phyloP scores from a whole-genome alignment of 345 rosid genomes.

The Acer saccharum region DNA sequence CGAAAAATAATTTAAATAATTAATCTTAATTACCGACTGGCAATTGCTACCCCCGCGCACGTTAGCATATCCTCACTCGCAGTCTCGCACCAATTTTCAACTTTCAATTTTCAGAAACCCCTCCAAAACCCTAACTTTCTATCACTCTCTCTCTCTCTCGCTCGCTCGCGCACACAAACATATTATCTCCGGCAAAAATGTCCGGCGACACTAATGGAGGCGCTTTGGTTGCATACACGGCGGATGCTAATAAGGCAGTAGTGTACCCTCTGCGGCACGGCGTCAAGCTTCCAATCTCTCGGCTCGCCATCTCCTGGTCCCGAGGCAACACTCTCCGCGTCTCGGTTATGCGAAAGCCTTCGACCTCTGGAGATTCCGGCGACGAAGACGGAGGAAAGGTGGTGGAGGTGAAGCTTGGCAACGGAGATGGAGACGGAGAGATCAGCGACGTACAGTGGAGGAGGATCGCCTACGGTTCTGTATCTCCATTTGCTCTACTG shows the following conservation, averaged over 20 bases:
- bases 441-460: conserved; percentile 72
- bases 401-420: conserved; percentile 64
- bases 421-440: conserved; percentile 65
- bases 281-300: conserved; percentile 62
- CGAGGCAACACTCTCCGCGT: conserved; percentile 85
- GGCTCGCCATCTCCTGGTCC: conserved; percentile 82
- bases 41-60: neutral
- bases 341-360: conserved; percentile 49
- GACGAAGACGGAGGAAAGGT: conserved; percentile 59
- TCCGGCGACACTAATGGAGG: conserved; percentile 40
- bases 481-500: conserved; percentile 84
- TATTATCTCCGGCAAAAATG: conserved; percentile 27
- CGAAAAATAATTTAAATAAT: neutral
- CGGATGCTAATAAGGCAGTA: conserved; percentile 34
- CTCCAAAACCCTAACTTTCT: conserved; percentile 40
- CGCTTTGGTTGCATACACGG: conserved; percentile 39
- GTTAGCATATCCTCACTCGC: neutral
- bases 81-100: neutral
- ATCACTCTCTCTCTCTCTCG: neutral
- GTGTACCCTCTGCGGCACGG: conserved; percentile 68
- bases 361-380: conserved; percentile 27
- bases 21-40: neutral
- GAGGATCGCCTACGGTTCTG: conserved; percentile 79
- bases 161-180: too few relatives aligned
- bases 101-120: conserved; percentile 18